Percentiles rank a stretch among this genome's conserved stretches.
Conservation (phyloP, 768 basidiomycete genomes). For the Collybia sp. region DNA sequence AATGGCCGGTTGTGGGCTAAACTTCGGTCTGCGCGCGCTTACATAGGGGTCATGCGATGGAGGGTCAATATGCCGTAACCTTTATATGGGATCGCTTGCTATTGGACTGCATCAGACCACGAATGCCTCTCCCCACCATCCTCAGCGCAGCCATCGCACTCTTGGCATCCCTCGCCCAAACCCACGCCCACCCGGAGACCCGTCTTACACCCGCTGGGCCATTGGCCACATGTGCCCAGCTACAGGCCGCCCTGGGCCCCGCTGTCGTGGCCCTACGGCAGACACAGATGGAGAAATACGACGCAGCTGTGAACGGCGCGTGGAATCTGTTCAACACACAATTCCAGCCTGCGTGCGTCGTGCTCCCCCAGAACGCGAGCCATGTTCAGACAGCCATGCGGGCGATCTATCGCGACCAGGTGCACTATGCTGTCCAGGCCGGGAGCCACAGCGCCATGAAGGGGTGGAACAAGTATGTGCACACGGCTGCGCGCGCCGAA, state of each 20-base stretch:
- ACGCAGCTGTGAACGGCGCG: constrained; percentile 4
- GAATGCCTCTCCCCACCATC: no score
- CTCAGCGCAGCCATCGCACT: no score
- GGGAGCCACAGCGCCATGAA: constrained; percentile 36
- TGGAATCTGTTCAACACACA: constrained; percentile 32
- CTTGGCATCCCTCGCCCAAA: no score
- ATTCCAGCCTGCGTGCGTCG: constrained; percentile 28
- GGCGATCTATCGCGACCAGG: constrained; percentile 26
- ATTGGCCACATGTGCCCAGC: background rate
- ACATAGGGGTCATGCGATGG: no score
- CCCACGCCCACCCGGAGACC: no score
- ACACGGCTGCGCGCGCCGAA: background rate
- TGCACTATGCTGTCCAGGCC: constrained; percentile 36
- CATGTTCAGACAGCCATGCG: constrained; percentile 33
- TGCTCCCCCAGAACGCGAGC: constrained; percentile 22
- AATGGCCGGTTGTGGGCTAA: no score
- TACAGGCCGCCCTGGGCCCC: background rate
- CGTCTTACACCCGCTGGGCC: no score
- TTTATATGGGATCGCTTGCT: no score
- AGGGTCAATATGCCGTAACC: no score
- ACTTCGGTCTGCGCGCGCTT: no score
- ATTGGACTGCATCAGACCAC: no score
- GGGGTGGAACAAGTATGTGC: constrained; percentile 39
- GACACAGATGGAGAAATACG: constrained; percentile 8
- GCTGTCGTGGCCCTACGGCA: constrained; percentile 1